Conservation (phyloP, 331 rosid genomes). For the Arachis monticola region DNA sequence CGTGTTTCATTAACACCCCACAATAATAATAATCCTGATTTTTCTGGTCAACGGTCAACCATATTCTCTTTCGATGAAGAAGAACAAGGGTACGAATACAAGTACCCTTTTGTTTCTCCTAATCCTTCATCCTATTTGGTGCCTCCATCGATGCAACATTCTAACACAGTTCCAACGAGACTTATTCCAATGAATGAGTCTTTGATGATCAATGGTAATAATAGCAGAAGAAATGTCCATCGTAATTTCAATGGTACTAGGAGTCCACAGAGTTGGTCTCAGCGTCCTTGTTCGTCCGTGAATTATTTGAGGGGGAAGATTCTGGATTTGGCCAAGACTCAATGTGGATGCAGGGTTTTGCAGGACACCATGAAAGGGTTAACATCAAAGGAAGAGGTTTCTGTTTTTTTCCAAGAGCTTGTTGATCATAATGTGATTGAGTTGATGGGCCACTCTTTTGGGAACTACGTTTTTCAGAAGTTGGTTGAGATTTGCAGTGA, state of each 20-base stretch:
- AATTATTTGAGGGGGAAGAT: conserved; percentile 40
- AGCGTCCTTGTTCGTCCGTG: conserved; percentile 6
- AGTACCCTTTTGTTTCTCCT: not conserved
- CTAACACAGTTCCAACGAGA: too few species aligned
- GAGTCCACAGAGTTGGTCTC: conserved; percentile 23
- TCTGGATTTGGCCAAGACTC: conserved; percentile 40
- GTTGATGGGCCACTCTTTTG: conserved; percentile 48
- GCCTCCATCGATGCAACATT: too few species aligned
- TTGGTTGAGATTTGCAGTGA: conserved; percentile 52
- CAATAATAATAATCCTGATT: not conserved
- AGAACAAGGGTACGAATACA: too few species aligned
- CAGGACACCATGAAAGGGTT: conserved; percentile 39
- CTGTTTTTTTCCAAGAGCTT: conserved; percentile 43
- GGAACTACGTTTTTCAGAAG: conserved; percentile 58
- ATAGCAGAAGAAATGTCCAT: too few species aligned
- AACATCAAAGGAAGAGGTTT: conserved; percentile 30
- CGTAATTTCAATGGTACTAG: not conserved
- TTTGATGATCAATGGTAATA: too few species aligned
- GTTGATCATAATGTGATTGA: conserved; percentile 36
- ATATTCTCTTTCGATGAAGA: not conserved
- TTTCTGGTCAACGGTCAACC: not conserved
- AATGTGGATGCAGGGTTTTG: conserved; percentile 48
- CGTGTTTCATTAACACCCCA: conserved; percentile 30
- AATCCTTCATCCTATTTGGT: too few species aligned
- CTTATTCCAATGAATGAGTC: too few species aligned